Base-by-base conservation (phyloP, 306 rosid species). In the Datisca glomerata region DNA sequence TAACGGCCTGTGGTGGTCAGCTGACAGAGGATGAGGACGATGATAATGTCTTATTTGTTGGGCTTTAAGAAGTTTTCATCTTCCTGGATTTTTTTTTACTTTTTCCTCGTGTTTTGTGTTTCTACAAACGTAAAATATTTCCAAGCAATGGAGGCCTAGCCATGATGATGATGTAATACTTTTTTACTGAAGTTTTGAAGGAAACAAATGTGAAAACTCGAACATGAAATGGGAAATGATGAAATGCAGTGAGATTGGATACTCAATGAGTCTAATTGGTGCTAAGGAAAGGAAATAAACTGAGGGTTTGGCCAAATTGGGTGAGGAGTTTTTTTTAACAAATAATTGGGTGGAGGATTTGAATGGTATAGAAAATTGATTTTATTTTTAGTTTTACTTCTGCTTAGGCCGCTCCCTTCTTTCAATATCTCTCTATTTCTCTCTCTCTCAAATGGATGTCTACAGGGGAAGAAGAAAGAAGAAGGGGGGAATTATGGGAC, bases 1-100 rank as follows among this genome's bases (percentile, higher is more conserved):
- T 85, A 12, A 62, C 76, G 0, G 40, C 63, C 27, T 67, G 74
- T 5, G 73, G 83, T 1, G 76, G 81, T 8, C 64, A 63, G 16
- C 51, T 46, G 10, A 52, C 20, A 0, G 53, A n/a, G 0, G 74
- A 56, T 10, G 68, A 24, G 1, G 63, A 48, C 13, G 59, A 38
- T 12, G 67, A 40, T 12, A 35, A 7, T 22, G 79, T 15, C 48
- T 71, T 81, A 55, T 65, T 72, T 25, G 74, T 25, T 0, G 71
- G 50, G 43, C 55, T 49, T 21, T 84, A 60, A 42, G 63, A 58
- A 24, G 43, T 35, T 21, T 53, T 40, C 73, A 48, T 70, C n/a
- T n/a, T n/a, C n/a, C n/a, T n/a, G n/a, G n/a, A n/a, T n/a, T n/a
- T n/a, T n/a, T n/a, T n/a, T n/a, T n/a, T 23, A 44, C 5, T 15